Conservation (phyloP, 2,329 filamentous ascomycete species). For the Aureobasidium sp. region DNA sequence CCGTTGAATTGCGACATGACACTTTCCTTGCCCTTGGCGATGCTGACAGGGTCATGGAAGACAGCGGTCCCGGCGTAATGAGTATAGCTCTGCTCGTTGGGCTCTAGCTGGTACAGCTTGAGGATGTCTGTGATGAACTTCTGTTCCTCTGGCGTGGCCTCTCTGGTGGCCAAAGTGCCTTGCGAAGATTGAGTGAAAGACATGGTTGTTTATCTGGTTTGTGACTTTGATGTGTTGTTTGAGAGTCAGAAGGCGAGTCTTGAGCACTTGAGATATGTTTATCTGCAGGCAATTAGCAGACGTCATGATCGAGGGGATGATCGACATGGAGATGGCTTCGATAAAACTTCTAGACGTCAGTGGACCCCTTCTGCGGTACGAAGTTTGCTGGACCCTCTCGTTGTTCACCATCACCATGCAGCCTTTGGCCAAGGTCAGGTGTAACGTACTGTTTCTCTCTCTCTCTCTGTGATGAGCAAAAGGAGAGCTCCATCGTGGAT, state of each 20-base stretch:
- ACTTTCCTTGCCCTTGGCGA: conserved; percentile 21
- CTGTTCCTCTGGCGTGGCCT: conserved; percentile 7
- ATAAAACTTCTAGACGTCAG: background rate
- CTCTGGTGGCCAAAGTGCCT: background rate
- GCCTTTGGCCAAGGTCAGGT: background rate
- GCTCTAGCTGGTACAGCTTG: conserved; percentile 20
- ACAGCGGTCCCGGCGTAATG: conserved; percentile 20
- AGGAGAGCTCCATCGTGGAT: background rate
- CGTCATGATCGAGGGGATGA: background rate
- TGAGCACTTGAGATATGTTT: background rate
- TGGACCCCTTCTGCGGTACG: background rate
- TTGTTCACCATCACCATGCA: background rate
- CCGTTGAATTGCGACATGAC: conserved; percentile 23
- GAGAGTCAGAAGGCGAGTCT: background rate
- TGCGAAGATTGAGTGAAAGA: conserved; percentile 1
- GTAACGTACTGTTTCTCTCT: background rate
- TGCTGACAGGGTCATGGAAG: conserved; percentile 23
- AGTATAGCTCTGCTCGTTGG: conserved; percentile 18
- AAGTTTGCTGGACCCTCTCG: background rate
- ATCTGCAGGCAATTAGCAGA: background rate
- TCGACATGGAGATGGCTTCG: background rate
- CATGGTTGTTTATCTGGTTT: background rate
- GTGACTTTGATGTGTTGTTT: background rate
- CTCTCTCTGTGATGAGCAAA: background rate
- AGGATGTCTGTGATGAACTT: conserved; percentile 21